These are phyloP conservation scores for Brachypodium distachyon DNA, from an alignment of 202 grass and related monocot genomes.

Conservation along the genomic window DNA sequence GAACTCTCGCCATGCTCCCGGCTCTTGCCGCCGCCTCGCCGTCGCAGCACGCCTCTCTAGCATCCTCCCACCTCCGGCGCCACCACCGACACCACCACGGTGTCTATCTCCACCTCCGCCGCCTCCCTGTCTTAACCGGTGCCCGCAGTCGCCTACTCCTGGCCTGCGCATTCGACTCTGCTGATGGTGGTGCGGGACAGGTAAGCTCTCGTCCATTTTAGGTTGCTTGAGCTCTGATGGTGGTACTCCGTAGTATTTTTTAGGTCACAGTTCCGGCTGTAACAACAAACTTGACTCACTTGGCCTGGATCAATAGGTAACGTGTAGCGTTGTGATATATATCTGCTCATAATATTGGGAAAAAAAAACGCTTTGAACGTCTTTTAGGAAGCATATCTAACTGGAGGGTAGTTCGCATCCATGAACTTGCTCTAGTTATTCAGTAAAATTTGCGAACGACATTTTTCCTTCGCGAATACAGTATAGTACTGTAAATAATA, in stretches of 20 bases:
- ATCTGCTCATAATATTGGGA: background rate
- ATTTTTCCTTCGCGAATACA: no score
- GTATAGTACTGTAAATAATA: no score
- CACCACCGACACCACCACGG: background rate
- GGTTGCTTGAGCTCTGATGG: background rate
- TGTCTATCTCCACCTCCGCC: background rate
- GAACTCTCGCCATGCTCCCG: constrained; percentile 25
- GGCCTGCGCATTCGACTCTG: constrained; percentile 14
- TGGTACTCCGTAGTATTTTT: background rate
- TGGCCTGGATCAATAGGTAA: background rate
- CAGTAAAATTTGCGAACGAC: no score
- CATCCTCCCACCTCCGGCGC: background rate
- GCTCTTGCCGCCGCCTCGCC: constrained; percentile 16
- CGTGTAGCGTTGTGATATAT: background rate
- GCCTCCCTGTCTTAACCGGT: background rate
- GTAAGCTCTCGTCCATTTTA: background rate
- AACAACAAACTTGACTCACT: background rate
- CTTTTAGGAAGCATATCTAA: background rate
- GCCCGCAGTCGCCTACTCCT: background rate
- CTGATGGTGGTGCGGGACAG: constrained; percentile 17
- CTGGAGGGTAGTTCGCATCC: no score
- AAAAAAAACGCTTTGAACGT: background rate
- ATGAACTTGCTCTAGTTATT: no score
- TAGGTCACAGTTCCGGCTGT: background rate
- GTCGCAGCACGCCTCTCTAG: background rate